Conservation (phyloP, 805 yeast genomes). For the Ogataea chonburiensis region DNA sequence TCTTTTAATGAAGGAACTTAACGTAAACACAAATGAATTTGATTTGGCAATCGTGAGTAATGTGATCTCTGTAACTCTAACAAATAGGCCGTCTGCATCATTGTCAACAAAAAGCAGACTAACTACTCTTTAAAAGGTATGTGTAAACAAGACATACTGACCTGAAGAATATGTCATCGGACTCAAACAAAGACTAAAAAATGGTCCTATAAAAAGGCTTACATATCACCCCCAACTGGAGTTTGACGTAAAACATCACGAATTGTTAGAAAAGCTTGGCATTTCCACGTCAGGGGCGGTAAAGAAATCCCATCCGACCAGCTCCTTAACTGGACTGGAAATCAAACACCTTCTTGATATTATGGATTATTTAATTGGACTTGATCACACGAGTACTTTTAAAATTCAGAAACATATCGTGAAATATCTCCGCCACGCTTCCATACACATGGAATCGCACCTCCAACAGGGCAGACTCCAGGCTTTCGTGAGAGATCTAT, state of each 20-base stretch:
- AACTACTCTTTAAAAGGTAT: conserved; percentile 9
- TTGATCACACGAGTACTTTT: conserved; percentile 10
- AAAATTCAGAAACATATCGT: conserved; percentile 11
- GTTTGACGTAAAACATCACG: conserved; percentile 7
- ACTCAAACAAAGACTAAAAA: conserved; percentile 3
- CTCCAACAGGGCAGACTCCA: conserved; percentile 9
- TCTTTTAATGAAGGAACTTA: conserved; percentile 2
- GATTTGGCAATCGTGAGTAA: conserved; percentile 18
- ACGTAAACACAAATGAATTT: conserved; percentile 3
- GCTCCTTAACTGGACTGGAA: conserved; percentile 8
- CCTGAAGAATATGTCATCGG: neutral
- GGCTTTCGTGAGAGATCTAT: conserved; percentile 3
- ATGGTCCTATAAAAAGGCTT: conserved; percentile 1
- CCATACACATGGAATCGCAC: conserved; percentile 7
- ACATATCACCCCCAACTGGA: conserved; percentile 6
- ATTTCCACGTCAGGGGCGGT: conserved; percentile 12
- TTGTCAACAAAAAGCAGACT: conserved; percentile 12
- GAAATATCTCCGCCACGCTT: conserved; percentile 3
- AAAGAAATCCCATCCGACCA: conserved; percentile 4
- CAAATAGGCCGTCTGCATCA: conserved; percentile 12
- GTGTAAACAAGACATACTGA: too few species aligned
- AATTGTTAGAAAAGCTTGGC: conserved; percentile 12
- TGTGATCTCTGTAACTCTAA: conserved; percentile 1
- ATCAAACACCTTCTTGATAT: conserved; percentile 5
- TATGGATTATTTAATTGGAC: conserved; percentile 10